These are phyloP conservation scores for Suhomyces vadensis DNA, from an alignment of 805 yeast species.

Conservation along the genomic window DNA sequence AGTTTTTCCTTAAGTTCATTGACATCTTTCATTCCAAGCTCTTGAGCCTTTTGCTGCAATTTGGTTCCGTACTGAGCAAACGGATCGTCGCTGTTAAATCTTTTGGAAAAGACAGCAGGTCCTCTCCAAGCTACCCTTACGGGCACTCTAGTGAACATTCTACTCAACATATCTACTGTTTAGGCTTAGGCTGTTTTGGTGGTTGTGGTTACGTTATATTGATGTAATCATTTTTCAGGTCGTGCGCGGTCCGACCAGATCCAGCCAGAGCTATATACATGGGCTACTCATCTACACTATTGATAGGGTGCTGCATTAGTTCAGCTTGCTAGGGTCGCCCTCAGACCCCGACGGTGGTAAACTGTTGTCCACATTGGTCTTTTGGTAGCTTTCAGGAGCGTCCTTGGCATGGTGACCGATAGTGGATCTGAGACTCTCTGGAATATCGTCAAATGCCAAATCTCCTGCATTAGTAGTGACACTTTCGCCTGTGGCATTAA, in stretches of 20 bases:
- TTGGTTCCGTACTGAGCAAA: slow-evolving; percentile 28
- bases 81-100: slow-evolving; percentile 9
- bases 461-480: slow-evolving; percentile 67
- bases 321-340: too few species aligned
- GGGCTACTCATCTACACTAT: too few species aligned
- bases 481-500: slow-evolving; percentile 73
- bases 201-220: neutral
- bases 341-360: slow-evolving; percentile 4
- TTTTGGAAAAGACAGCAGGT: neutral
- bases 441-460: slow-evolving; percentile 67
- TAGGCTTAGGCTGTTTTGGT: neutral
- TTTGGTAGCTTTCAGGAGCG: slow-evolving; percentile 50
- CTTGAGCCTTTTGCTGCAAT: slow-evolving; percentile 36
- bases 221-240: slow-evolving; percentile 1
- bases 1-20: slow-evolving; percentile 63
- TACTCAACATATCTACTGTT: neutral
- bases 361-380: slow-evolving; percentile 11
- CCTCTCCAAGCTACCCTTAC: neutral
- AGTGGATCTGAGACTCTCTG: slow-evolving; percentile 49
- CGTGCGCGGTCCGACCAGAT: too few species aligned
- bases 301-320: too few species aligned
- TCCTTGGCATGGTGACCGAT: slow-evolving; percentile 72
- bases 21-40: slow-evolving; percentile 40
- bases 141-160: neutral
- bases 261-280: too few species aligned